phyloP scores from a whole-genome alignment of 345 rosid genomes.

The Durio zibethinus region DNA sequence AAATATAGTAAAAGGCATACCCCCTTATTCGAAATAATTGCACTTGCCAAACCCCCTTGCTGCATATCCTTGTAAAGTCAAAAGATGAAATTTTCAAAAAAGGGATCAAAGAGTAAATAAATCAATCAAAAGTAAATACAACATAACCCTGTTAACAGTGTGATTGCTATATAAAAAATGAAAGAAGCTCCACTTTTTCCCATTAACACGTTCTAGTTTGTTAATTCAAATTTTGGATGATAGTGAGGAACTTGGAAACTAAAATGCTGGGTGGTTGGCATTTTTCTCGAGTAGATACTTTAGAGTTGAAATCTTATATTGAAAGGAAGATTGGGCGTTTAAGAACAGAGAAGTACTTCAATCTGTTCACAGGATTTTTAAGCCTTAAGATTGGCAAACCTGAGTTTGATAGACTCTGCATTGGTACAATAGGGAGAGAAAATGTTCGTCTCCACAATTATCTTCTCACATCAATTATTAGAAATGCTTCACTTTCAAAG shows the following conservation, averaged over 20 bases:
- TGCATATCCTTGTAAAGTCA: slow-evolving; percentile 72
- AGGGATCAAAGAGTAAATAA: background rate
- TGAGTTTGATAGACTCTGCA: slow-evolving; percentile 51
- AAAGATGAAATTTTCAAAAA: background rate
- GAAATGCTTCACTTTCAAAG: slow-evolving; percentile 52
- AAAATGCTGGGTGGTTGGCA: slow-evolving; percentile 46
- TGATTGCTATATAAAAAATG: background rate
- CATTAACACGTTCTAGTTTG: too few species aligned
- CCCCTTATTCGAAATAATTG: slow-evolving; percentile 90
- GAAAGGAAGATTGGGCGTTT: slow-evolving; percentile 56
- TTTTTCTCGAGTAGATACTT: slow-evolving; percentile 44
- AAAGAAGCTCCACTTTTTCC: background rate
- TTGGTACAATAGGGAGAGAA: slow-evolving; percentile 51
- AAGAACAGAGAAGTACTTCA: slow-evolving; percentile 52
- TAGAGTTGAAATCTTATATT: slow-evolving; percentile 47
- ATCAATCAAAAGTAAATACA: background rate
- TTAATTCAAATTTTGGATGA: background rate
- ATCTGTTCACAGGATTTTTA: slow-evolving; percentile 46
- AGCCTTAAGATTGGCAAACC: slow-evolving; percentile 42
- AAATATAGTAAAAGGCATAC: slow-evolving; percentile 32
- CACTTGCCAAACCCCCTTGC: slow-evolving; percentile 90
- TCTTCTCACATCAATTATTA: slow-evolving; percentile 49
- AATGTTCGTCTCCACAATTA: slow-evolving; percentile 58
- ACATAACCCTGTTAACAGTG: background rate
- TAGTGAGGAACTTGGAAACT: background rate